Evolutionary conservation across 257 asterid genomes (phyloP).

Genomic region (Ophiorrhiza pumila): DNA sequence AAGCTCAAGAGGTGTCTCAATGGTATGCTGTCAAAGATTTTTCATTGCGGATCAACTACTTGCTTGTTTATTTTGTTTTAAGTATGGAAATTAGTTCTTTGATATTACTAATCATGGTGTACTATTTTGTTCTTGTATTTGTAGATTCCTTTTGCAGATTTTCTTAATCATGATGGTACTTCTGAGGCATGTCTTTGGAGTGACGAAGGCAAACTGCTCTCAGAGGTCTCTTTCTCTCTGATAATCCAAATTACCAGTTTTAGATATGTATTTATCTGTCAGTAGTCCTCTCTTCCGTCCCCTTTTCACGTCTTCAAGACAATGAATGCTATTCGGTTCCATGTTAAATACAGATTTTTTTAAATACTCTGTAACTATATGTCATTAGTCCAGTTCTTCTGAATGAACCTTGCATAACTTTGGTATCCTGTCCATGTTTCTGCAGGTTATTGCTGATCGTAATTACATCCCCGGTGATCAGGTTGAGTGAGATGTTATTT

Average conservation of each 20-base stretch:
- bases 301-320: neutral
- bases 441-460: constrained; percentile 71
- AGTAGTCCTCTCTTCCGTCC: neutral
- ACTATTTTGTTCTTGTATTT: constrained; percentile 8
- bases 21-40: constrained; percentile 34
- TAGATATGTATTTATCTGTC: neutral
- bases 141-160: constrained; percentile 87
- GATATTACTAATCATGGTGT: neutral
- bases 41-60: neutral
- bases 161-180: constrained; percentile 62
- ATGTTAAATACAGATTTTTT: neutral
- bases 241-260: neutral
- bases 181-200: constrained; percentile 55
- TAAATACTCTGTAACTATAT: too few species aligned
- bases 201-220: constrained; percentile 47
- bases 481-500: constrained; percentile 27
- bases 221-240: constrained; percentile 39
- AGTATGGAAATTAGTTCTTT: neutral
- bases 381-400: neutral
- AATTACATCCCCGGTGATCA: constrained; percentile 68
- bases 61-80: neutral
- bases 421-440: neutral
- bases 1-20: constrained; percentile 65
- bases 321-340: neutral
- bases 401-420: neutral